phyloP scores from a whole-genome alignment of 371 early-diverging fungal species.

The Rhizopus sp. region DNA sequence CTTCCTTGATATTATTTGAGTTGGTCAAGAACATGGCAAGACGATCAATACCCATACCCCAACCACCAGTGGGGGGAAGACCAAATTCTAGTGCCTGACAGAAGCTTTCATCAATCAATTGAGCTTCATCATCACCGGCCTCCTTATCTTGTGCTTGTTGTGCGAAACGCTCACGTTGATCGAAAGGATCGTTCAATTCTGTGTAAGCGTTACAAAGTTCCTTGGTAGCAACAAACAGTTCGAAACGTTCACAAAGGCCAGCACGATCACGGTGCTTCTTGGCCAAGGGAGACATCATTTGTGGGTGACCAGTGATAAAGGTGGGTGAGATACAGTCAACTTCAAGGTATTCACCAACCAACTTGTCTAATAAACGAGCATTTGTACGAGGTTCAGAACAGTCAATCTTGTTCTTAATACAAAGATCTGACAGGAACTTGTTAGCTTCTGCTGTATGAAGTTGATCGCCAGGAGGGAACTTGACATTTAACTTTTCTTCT shows the following conservation, averaged over 20 bases:
- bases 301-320: slow-evolving; percentile 98
- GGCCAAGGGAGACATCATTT: slow-evolving; percentile 99
- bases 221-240: slow-evolving; percentile 99
- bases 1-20: slow-evolving; percentile 91
- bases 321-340: slow-evolving; percentile 95
- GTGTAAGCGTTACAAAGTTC: slow-evolving; percentile 99
- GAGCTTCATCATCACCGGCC: slow-evolving; percentile 99
- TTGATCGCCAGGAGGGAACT: slow-evolving; percentile 87
- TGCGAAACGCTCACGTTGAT: slow-evolving; percentile 96
- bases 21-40: slow-evolving; percentile 99
- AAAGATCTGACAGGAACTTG: slow-evolving; percentile 89
- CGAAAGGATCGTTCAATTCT: slow-evolving; percentile 98
- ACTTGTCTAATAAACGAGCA: slow-evolving; percentile 97
- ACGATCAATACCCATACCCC: slow-evolving; percentile 99
- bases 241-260: slow-evolving; percentile 99
- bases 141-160: slow-evolving; percentile 97
- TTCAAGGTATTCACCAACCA: slow-evolving; percentile 98
- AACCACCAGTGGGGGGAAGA: slow-evolving; percentile 98
- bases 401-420: slow-evolving; percentile 90
- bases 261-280: slow-evolving; percentile 93
- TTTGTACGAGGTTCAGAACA: slow-evolving; percentile 96
- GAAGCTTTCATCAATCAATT: slow-evolving; percentile 98
- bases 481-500: slow-evolving; percentile 87
- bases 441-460: slow-evolving; percentile 83
- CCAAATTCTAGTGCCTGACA: slow-evolving; percentile 98